Evolutionary conservation across 1,284 basidiomycete species (phyloP).

Genomic region (Irpex sp.): DNA sequence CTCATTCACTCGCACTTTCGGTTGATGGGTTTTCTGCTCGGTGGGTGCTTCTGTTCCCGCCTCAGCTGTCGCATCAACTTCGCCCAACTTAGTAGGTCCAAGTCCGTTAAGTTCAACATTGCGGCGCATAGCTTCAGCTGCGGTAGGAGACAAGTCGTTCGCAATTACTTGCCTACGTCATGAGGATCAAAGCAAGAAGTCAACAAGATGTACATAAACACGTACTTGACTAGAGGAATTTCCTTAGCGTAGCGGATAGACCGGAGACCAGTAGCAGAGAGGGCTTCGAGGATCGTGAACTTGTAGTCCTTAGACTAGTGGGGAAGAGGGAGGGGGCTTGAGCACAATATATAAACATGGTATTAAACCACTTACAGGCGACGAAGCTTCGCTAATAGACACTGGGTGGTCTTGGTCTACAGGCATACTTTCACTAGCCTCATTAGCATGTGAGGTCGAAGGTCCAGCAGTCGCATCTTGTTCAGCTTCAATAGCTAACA

Average conservation of each 20-base stretch:
- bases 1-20: conserved; percentile 81
- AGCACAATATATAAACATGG: background rate
- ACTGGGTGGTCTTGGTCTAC: background rate
- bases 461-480: background rate
- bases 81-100: conserved; percentile 31
- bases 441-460: background rate
- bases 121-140: conserved; percentile 82
- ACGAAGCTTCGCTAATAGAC: background rate
- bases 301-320: background rate
- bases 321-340: background rate
- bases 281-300: conserved; percentile 88
- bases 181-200: background rate
- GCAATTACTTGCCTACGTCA: conserved; percentile 79
- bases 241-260: conserved; percentile 98
- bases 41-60: conserved; percentile 18
- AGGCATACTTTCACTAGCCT: background rate
- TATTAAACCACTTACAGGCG: background rate
- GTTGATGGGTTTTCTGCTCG: conserved; percentile 25
- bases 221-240: conserved; percentile 85
- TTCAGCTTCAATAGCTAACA: background rate
- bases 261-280: conserved; percentile 93
- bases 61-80: conserved; percentile 8
- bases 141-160: conserved; percentile 87
- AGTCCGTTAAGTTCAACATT: conserved; percentile 92
- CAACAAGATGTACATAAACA: background rate